Evolutionary conservation across 2,329 filamentous ascomycete genomes (phyloP).

Genomic region (Colletotrichum karsti): DNA sequence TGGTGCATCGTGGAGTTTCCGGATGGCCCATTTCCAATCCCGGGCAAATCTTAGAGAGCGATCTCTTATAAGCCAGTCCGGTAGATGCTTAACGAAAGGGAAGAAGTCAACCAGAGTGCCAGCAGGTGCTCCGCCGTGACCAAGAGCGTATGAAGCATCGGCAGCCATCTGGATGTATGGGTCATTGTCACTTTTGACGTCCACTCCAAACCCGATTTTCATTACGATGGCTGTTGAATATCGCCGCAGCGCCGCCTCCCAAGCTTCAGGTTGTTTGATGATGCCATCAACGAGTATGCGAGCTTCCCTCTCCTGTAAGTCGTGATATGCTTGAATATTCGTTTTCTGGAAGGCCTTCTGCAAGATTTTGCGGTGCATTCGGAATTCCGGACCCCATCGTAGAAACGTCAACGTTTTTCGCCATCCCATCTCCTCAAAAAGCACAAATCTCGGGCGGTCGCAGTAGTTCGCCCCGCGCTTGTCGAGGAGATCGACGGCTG

Average conservation of each 20-base stretch:
- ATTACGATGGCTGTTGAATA: conserved; percentile 52
- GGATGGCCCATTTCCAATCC: conserved; percentile 42
- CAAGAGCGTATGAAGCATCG: conserved; percentile 36
- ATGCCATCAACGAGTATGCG: conserved; percentile 39
- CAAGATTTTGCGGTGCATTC: conserved; percentile 50
- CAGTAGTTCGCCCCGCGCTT: conserved; percentile 53
- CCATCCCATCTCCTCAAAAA: conserved; percentile 55
- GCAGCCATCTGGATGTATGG: conserved; percentile 38
- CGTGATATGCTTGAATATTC: conserved; percentile 41
- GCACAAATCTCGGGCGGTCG: conserved; percentile 52
- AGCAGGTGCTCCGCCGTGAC: conserved; percentile 42
- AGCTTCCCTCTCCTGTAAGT: conserved; percentile 33
- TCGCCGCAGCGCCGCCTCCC: conserved; percentile 46
- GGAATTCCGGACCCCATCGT: conserved; percentile 48
- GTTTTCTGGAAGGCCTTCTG: conserved; percentile 51
- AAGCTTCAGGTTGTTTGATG: conserved; percentile 39
- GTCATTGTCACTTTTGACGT: conserved; percentile 44
- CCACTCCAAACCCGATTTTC: conserved; percentile 52
- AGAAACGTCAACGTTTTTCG: conserved; percentile 53
- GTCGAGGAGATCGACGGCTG: conserved; percentile 52
- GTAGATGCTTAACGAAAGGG: conserved; percentile 50
- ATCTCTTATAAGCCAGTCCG: conserved; percentile 42
- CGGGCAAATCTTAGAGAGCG: conserved; percentile 38
- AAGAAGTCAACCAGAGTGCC: conserved; percentile 57
- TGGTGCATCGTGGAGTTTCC: conserved; percentile 52